Conservation (phyloP, 495 filamentous ascomycete genomes). For the Bacidia gigantensis region DNA sequence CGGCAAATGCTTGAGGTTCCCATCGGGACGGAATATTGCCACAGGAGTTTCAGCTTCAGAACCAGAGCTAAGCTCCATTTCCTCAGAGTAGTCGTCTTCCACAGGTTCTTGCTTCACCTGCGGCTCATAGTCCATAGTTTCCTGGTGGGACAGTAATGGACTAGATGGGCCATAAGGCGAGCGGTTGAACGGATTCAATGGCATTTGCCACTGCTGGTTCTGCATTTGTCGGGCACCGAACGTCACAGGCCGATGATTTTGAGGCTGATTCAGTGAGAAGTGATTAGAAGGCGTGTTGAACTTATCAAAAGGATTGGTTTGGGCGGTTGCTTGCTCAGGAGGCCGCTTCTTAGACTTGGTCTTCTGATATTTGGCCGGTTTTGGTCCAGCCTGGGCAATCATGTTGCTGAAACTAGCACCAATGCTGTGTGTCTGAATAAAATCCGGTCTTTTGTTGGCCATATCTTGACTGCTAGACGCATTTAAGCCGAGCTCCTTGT, state of each 20-base stretch:
- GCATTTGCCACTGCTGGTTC: not conserved
- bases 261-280: not conserved
- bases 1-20: not conserved
- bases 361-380: constrained; percentile 2
- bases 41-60: constrained; percentile 7
- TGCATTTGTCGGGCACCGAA: not conserved
- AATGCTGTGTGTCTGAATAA: constrained; percentile 5
- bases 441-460: not conserved
- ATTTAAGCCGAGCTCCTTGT: not conserved
- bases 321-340: not conserved
- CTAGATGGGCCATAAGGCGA: not conserved
- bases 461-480: not conserved
- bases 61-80: constrained; percentile 16
- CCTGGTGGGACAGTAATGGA: not conserved
- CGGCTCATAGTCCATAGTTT: not conserved
- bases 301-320: not conserved
- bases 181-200: not conserved
- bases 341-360: constrained; percentile 3
- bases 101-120: not conserved
- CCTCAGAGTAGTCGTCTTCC: constrained; percentile 10
- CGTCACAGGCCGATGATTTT: not conserved
- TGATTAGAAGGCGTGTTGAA: not conserved
- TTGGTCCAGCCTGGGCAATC: constrained; percentile 1
- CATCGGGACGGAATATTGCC: not conserved
- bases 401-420: constrained; percentile 3